A percentile compares a stretch with the other conserved stretches of the same genome.
These are phyloP conservation scores for Hylodesmum podocarpum DNA, from an alignment of 306 rosid species.

Conservation along the genomic window DNA sequence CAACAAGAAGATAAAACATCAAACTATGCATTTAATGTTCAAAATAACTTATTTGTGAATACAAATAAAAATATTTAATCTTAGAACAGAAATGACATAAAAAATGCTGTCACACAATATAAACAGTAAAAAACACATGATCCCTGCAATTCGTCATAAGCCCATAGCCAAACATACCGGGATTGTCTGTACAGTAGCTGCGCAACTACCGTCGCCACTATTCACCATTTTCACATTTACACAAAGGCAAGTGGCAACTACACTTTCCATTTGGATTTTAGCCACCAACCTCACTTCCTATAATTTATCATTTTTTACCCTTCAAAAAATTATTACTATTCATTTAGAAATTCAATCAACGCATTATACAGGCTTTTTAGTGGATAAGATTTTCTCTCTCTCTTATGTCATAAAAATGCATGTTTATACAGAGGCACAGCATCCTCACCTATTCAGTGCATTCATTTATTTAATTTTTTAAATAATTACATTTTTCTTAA, in stretches of 20 bases:
- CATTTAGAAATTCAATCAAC: not conserved
- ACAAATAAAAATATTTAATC: not conserved
- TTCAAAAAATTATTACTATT: not conserved
- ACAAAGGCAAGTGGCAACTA: not conserved
- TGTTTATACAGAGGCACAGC: not conserved
- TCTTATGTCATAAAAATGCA: not conserved
- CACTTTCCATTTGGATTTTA: not conserved
- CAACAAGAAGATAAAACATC: not conserved
- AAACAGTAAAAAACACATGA: not conserved
- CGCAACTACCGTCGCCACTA: not conserved
- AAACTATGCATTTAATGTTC: not conserved
- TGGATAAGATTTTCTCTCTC: not conserved
- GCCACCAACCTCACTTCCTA: conserved; percentile 14
- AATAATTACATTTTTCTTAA: not conserved
- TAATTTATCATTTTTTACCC: not conserved
- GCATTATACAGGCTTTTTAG: not conserved
- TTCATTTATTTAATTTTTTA: not conserved
- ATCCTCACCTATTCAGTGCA: not conserved
- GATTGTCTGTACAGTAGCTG: not conserved
- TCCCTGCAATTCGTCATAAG: not conserved
- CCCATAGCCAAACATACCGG: not conserved
- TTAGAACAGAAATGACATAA: not conserved
- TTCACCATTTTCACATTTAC: not conserved
- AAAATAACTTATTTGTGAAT: not conserved
- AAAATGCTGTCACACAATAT: too few species aligned